These are phyloP conservation scores for Monosporascus sp. DNA, from an alignment of 2,329 filamentous ascomycete species.

Conservation along the genomic window DNA sequence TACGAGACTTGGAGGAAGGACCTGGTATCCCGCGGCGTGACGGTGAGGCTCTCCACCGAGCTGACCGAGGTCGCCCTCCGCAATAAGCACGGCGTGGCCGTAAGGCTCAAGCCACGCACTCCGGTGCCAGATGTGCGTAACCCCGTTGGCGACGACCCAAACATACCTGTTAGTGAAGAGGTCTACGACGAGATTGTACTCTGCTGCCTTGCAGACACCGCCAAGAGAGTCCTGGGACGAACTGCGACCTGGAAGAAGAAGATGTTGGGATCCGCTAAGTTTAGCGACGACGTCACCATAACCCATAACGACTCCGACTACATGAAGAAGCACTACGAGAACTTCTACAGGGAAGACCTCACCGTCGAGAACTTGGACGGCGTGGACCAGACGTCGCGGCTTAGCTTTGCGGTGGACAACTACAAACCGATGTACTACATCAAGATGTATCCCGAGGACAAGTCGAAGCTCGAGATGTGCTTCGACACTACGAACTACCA, in stretches of 20 bases:
- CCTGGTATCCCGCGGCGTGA: constrained; percentile 44
- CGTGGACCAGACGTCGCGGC: constrained; percentile 34
- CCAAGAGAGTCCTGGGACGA: constrained; percentile 54
- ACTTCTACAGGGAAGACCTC: constrained; percentile 45
- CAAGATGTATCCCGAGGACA: constrained; percentile 46
- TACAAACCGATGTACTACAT: constrained; percentile 53
- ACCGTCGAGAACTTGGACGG: constrained; percentile 26
- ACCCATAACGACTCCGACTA: constrained; percentile 63
- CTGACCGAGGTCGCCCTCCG: constrained; percentile 44
- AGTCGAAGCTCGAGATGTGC: constrained; percentile 50
- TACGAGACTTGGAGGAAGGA: constrained; percentile 49
- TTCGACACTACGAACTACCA: constrained; percentile 52
- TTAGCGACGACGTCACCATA: constrained; percentile 66
- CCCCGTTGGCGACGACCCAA: constrained; percentile 21
- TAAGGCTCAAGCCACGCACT: constrained; percentile 37
- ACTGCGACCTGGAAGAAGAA: constrained; percentile 58
- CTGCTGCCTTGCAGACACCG: constrained; percentile 60
- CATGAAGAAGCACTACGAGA: constrained; percentile 66
- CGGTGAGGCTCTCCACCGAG: constrained; percentile 48
- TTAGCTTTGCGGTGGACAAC: constrained; percentile 38
- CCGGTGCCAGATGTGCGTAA: constrained; percentile 26
- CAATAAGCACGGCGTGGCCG: constrained; percentile 44
- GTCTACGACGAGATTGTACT: constrained; percentile 63
- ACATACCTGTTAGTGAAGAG: constrained; percentile 44
- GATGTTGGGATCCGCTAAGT: constrained; percentile 63